phyloP scores from a whole-genome alignment of 2,329 filamentous ascomycete species.

The Raffaelea albimanens region DNA sequence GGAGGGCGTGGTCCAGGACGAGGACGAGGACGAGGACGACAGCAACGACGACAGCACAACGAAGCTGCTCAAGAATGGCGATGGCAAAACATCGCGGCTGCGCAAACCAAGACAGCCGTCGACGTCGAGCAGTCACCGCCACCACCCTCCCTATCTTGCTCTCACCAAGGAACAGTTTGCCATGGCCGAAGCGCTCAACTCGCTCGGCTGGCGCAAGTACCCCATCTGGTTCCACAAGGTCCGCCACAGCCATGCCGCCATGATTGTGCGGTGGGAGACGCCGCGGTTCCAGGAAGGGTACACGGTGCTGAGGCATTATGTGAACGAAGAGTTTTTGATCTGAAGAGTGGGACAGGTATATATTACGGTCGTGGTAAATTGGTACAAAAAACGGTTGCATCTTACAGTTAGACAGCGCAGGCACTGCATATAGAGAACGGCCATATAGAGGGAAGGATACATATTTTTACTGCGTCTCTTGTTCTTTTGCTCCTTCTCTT shows the following conservation, averaged over 20 bases:
- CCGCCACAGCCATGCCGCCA: slow-evolving; percentile 79
- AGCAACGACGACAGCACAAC: background rate
- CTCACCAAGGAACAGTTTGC: slow-evolving; percentile 71
- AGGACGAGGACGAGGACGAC: background rate
- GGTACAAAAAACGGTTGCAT: too few species aligned
- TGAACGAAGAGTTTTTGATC: slow-evolving; percentile 62
- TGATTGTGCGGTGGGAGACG: slow-evolving; percentile 68
- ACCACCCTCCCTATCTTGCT: slow-evolving; percentile 60
- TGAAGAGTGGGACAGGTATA: slow-evolving; percentile 18
- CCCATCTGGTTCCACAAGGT: slow-evolving; percentile 68
- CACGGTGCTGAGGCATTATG: slow-evolving; percentile 72
- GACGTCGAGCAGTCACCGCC: slow-evolving; percentile 12
- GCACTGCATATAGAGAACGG: too few species aligned
- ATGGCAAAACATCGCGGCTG: slow-evolving; percentile 10
- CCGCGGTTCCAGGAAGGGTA: slow-evolving; percentile 64
- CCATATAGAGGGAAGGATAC: too few species aligned
- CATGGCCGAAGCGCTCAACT: slow-evolving; percentile 71
- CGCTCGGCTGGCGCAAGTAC: slow-evolving; percentile 54
- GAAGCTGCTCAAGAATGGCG: background rate
- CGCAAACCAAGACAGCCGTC: slow-evolving; percentile 15
- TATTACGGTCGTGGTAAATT: too few species aligned
- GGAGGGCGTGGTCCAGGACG: slow-evolving; percentile 22
- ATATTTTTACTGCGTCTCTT: too few species aligned
- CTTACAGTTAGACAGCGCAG: too few species aligned
- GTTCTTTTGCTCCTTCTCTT: too few species aligned